A percentile compares a stretch with the other conserved stretches of the same genome.
These are phyloP conservation scores for Pilasporangium apinafurcum DNA, from an alignment of 352 stramenopile species.

Conservation along the genomic window DNA sequence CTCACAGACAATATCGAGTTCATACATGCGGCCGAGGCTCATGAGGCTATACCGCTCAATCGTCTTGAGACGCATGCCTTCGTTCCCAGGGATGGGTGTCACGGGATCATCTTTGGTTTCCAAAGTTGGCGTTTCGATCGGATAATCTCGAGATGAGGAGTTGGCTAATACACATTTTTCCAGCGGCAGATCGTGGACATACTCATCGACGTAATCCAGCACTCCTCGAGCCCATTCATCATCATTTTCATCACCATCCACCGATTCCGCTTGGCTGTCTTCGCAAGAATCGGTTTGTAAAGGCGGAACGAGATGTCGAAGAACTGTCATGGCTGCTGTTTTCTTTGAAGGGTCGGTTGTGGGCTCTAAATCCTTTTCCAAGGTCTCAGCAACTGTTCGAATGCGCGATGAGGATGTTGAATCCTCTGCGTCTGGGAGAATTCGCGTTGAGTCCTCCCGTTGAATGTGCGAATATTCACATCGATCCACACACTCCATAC, in stretches of 20 bases:
- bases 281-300: not conserved
- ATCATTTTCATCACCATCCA: too few relatives aligned
- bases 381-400: not conserved
- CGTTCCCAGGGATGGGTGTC: constrained; percentile 31
- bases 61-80: constrained; percentile 23
- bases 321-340: constrained; percentile 22
- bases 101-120: constrained; percentile 8
- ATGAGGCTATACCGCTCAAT: constrained; percentile 35
- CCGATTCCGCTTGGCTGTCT: too few relatives aligned
- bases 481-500: constrained; percentile 31
- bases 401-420: not conserved
- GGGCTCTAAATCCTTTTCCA: constrained; percentile 14
- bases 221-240: too few relatives aligned
- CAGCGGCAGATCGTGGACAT: constrained; percentile 1
- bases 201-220: not conserved
- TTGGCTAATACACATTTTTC: constrained; percentile 34
- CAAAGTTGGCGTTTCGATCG: constrained; percentile 11
- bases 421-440: not conserved
- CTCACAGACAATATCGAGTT: constrained; percentile 56
- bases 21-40: constrained; percentile 21
- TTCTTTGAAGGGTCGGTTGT: constrained; percentile 15
- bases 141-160: constrained; percentile 24
- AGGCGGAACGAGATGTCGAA: constrained; percentile 33
- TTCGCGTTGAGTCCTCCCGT: not conserved
- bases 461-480: constrained; percentile 32